Evolutionary conservation across 2,329 filamentous ascomycete genomes (phyloP).

Genomic region (Xylariaceae sp.): DNA sequence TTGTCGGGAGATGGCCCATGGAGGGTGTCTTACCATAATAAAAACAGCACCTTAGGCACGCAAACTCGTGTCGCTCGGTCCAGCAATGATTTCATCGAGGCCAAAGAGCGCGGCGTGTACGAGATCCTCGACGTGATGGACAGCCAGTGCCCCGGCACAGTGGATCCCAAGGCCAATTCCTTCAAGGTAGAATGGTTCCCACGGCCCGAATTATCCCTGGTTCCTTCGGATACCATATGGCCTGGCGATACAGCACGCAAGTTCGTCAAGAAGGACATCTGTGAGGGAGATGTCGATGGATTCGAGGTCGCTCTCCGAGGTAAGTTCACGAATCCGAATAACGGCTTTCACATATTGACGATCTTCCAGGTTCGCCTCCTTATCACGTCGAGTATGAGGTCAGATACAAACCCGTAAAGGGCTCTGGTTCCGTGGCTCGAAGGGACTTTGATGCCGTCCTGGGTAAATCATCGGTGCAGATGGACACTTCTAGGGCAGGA

Average conservation of each 20-base stretch:
- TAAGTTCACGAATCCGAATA: conserved; percentile 29
- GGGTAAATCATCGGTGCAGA: conserved; percentile 67
- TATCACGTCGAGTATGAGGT: conserved; percentile 79
- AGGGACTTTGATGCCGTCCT: conserved; percentile 72
- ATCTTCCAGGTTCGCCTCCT: conserved; percentile 58
- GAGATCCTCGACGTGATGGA: conserved; percentile 73
- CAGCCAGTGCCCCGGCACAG: conserved; percentile 69
- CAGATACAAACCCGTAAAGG: conserved; percentile 60
- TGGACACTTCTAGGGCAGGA: conserved; percentile 81
- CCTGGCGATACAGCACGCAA: conserved; percentile 36
- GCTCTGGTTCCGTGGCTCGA: conserved; percentile 55
- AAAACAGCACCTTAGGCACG: conserved; percentile 40
- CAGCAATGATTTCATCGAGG: conserved; percentile 61
- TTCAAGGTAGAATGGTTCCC: conserved; percentile 85
- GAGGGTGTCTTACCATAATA: conserved; percentile 68
- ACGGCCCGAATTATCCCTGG: conserved; percentile 63
- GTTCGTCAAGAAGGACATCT: conserved; percentile 73
- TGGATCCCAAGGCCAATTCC: conserved; percentile 63
- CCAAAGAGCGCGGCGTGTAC: conserved; percentile 65
- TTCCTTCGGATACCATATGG: conserved; percentile 55
- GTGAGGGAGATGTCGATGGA: conserved; percentile 87
- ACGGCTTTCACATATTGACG: conserved; percentile 23
- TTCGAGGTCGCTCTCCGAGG: conserved; percentile 76
- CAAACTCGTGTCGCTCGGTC: conserved; percentile 24
- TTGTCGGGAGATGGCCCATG: conserved; percentile 82